Evolutionary conservation across 2,329 filamentous ascomycete genomes (phyloP).

Genomic region (Esteya vermicola): DNA sequence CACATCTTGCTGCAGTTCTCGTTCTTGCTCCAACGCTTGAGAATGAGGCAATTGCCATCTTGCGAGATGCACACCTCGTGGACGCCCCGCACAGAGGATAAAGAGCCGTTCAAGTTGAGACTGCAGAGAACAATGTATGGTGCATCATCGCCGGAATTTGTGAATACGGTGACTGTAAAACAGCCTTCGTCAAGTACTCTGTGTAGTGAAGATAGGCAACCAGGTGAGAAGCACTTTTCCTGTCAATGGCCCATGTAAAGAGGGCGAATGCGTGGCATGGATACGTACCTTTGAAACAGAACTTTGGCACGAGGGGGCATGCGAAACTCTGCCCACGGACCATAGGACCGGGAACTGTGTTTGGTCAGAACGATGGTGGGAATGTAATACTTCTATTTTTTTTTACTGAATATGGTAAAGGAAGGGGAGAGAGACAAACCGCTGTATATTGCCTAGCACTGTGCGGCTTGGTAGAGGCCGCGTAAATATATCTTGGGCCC

Average conservation of each 20-base stretch:
- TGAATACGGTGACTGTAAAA: constrained; percentile 37
- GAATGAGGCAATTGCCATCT: constrained; percentile 30
- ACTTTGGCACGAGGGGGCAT: constrained; percentile 34
- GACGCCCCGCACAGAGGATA: constrained; percentile 33
- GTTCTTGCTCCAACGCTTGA: constrained; percentile 35
- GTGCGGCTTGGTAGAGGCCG: constrained; percentile 36
- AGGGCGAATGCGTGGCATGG: too few species aligned
- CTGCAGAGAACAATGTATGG: constrained; percentile 34
- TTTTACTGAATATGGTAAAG: not conserved
- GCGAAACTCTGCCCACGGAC: constrained; percentile 27
- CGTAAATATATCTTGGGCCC: constrained; percentile 48
- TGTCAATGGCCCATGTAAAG: not conserved
- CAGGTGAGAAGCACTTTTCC: not conserved
- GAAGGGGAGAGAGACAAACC: not conserved
- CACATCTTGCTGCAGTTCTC: constrained; percentile 32
- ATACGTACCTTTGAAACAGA: constrained; percentile 40
- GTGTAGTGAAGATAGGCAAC: too few species aligned
- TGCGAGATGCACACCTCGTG: constrained; percentile 41
- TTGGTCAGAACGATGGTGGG: not conserved
- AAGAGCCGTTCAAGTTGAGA: constrained; percentile 27
- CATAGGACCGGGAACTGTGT: constrained; percentile 29
- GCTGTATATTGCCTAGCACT: constrained; percentile 26
- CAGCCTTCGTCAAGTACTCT: constrained; percentile 42
- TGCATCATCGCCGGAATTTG: constrained; percentile 26
- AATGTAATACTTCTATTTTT: too few species aligned